Percentiles rank a stretch among this genome's conserved stretches.
Evolutionary conservation across 1,284 basidiomycete genomes (phyloP).

Genomic region (Xerocomus cyaneibrunnescens): DNA sequence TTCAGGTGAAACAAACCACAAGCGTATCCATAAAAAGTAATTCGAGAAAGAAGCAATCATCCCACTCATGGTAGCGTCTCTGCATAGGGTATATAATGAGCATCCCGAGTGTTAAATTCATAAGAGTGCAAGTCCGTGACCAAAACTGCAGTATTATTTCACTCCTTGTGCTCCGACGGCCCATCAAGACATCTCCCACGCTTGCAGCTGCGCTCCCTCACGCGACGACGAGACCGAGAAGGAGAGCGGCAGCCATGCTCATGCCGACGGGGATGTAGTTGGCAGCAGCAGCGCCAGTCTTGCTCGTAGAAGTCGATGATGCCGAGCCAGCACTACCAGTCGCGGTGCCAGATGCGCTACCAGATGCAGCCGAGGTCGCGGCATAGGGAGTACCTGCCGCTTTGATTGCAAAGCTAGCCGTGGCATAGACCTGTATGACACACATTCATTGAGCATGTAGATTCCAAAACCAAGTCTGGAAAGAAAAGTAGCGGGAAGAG

Average conservation of each 20-base stretch:
- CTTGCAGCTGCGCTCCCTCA: conserved; percentile 9
- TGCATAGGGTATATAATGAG: conserved; percentile 21
- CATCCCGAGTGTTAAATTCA: conserved; percentile 1
- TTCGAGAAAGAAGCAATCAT: neutral
- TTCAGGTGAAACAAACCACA: no score
- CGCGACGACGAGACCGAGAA: conserved; percentile 36
- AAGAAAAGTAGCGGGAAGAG: neutral
- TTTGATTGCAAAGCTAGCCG: conserved; percentile 64
- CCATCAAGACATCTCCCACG: neutral
- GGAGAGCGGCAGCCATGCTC: conserved; percentile 31
- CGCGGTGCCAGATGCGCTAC: conserved; percentile 10
- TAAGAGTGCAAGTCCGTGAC: conserved; percentile 3
- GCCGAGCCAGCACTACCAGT: conserved; percentile 20
- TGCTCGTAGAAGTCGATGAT: conserved; percentile 22
- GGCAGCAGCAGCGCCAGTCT: conserved; percentile 27
- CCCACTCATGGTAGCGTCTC: conserved; percentile 2
- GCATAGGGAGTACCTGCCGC: conserved; percentile 62
- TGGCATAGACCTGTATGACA: conserved; percentile 57
- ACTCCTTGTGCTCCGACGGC: neutral
- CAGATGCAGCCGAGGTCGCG: conserved; percentile 33
- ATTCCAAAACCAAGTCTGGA: neutral
- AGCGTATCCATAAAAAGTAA: no score
- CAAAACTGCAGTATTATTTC: neutral
- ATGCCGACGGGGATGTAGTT: conserved; percentile 33
- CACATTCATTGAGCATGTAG: neutral